Evolutionary conservation across 2,329 filamentous ascomycete genomes (phyloP), one percentile per base, ranked within the genome.

Genomic region (Ustilaginoidea virens): DNA sequence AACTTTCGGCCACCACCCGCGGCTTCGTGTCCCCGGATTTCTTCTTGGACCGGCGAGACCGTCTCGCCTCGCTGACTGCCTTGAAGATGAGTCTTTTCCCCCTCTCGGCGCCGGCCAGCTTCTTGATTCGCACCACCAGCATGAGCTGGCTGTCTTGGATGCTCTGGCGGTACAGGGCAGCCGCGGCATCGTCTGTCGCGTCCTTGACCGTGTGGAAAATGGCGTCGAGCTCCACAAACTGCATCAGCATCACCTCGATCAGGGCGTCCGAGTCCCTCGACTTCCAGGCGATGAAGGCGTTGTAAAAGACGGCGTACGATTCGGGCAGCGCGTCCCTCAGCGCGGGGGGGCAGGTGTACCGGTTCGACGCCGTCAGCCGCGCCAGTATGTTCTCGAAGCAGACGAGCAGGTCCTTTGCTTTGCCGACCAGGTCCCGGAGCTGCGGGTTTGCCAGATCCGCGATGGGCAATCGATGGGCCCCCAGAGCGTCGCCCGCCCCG

Each of bases 141-240:
- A 81, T 78, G 23, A 83, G 58, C 48, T 90, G 81, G 42, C 83
- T 86, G 39, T 85, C 76, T 33, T 79, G 69, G 37, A 87, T 85
- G 34, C 80, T 83, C 42, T 82, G 68, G 20, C 74, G 71, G 45
- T 86, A 87, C n/a, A 83, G 71, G 12, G 70, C 71, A 1, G 78
- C 70, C 3, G 83, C 80, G 11, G 74, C 70, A 22, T 77, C 73
- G 27, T 80, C 74, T 1, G 73, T 80, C 29, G 75, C 74, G 41
- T 83, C 74, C 48, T 83, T 85, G 47, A 90, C 79, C 3, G 77
- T 80, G 46, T 85, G 78, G 63, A 80, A 80, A 27, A 87, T 87
- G 20, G 76, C 76, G 44, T 90, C 81, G 2, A 90, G 66, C 46
- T 85, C 80, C 12, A 86, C 79, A 49, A 87, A 86, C 38, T 83